These are phyloP conservation scores for Entomortierella parvispora DNA, from an alignment of 192 early-diverging fungal species.

Conservation along the genomic window DNA sequence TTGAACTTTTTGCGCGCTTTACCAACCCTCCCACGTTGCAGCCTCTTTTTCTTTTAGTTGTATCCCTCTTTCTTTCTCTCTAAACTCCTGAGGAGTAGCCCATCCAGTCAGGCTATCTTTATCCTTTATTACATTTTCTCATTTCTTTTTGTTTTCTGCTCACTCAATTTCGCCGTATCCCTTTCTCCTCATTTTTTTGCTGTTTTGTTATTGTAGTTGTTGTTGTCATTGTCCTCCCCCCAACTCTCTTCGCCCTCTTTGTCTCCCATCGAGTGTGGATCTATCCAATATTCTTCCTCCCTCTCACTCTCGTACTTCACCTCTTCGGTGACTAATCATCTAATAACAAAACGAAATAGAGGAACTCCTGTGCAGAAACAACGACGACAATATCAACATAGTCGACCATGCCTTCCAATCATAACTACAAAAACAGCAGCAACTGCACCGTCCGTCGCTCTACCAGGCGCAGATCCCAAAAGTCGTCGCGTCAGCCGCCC, in stretches of 20 bases:
- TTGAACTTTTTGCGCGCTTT: slow-evolving; percentile 1
- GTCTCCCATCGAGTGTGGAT: background rate
- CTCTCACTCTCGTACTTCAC: slow-evolving; percentile 4
- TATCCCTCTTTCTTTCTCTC: background rate
- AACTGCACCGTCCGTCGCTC: background rate
- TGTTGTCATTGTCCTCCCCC: background rate
- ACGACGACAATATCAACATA: background rate
- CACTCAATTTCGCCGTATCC: background rate
- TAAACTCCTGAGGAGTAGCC: too few species aligned
- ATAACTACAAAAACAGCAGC: background rate
- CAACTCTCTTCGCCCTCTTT: background rate
- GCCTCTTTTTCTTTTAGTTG: background rate
- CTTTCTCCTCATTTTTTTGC: background rate
- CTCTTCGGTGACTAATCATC: background rate
- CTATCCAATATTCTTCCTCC: background rate
- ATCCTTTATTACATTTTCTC: background rate
- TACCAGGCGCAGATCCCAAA: slow-evolving; percentile 5
- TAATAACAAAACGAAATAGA: background rate
- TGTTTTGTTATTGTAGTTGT: background rate
- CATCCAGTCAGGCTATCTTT: background rate
- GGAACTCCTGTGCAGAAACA: background rate
- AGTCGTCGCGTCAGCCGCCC: too few species aligned
- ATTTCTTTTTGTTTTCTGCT: background rate
- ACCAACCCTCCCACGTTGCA: background rate
- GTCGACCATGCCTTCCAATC: background rate